Evolutionary conservation across 2,329 filamentous ascomycete genomes (phyloP), one percentile per base, ranked within the genome.

Genomic region (Aspergillus hortae): DNA sequence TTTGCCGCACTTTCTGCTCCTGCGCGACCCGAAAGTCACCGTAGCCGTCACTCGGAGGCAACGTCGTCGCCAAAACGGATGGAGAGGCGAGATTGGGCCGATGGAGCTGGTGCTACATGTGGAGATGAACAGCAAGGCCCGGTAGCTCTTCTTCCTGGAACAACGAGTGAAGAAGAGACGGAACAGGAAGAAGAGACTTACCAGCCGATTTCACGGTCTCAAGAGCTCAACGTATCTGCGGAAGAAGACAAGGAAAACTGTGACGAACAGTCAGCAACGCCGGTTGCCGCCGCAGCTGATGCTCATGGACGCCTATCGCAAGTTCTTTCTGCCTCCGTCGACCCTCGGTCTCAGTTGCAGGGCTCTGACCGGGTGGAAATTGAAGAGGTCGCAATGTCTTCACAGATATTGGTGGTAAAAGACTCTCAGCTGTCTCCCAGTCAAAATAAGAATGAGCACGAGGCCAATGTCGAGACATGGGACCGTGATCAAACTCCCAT

Each of bases 241-340:
- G 74, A 76, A 36, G 76, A 77, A 52, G 70, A 78, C 53, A 78
- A 78, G 57, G 76, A 78, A 56, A 78, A 78, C 46, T 67, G 69
- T 49, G 61, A 69, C 25, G 65, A 61, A 40, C 59, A 57, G 17
- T 58, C 61, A 21, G 50, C 61, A 35, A 60, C 65, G 25, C 55
- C 62, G 21, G 60, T 67, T 4, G 59, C 62, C 51, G 65, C 67
- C 9, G 61, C 68, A 3, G 59, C 63, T 48, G 64, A 56, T 54
- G 66, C 71, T 7, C 71, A 74, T 51, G 65, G 67, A 49, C 67
- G 70, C 4, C 63, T 74, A 42, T 74, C 72, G 3, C 69, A 71
- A 44, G 66, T 56, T 15, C 64, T 74, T 27, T 63, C 66, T 38
- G 40, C 47, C 6, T 35, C 48, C 12, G 47, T 43, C 19, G 47